Percentiles rank a stretch among this genome's conserved stretches.
Conservation (phyloP, 78 protist species). For the Dictyostelium citrinum region DNA sequence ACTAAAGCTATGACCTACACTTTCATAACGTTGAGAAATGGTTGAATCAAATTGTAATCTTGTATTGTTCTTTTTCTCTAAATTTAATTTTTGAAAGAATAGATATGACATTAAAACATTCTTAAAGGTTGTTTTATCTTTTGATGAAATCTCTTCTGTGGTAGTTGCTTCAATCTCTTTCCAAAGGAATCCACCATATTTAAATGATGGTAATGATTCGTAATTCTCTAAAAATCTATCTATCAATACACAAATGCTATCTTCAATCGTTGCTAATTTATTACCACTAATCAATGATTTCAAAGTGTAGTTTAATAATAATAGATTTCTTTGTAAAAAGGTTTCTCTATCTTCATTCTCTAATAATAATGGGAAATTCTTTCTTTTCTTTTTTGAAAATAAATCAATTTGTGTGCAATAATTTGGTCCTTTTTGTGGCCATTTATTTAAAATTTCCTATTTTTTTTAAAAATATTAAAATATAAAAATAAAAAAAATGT, state of each 20-base stretch:
- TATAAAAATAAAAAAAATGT: background rate
- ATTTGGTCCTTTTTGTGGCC: slow-evolving; percentile 48
- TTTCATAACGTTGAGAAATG: slow-evolving; percentile 25
- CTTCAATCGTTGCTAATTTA: slow-evolving; percentile 44
- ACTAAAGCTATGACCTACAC: slow-evolving; percentile 14
- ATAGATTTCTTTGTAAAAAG: slow-evolving; percentile 44
- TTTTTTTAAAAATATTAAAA: background rate
- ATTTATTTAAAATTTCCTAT: slow-evolving; percentile 57
- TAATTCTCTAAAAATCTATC: slow-evolving; percentile 71
- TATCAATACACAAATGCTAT: slow-evolving; percentile 16
- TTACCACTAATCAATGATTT: background rate
- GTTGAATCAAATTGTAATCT: slow-evolving; percentile 25
- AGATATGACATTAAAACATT: slow-evolving; percentile 14
- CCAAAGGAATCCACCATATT: slow-evolving; percentile 14
- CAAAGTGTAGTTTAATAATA: slow-evolving; percentile 24
- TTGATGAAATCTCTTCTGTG: background rate
- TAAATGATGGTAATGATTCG: slow-evolving; percentile 49
- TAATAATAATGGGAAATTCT: slow-evolving; percentile 26
- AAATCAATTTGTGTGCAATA: slow-evolving; percentile 51
- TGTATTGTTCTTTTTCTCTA: slow-evolving; percentile 54
- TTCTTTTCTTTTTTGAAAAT: slow-evolving; percentile 67
- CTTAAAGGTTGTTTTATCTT: slow-evolving; percentile 12
- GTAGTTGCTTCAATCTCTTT: slow-evolving; percentile 1
- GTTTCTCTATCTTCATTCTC: slow-evolving; percentile 76
- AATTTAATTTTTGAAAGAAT: slow-evolving; percentile 33